These are phyloP conservation scores for Luvunga scandens DNA, from an alignment of 345 rosid genomes.

Conservation along the genomic window DNA sequence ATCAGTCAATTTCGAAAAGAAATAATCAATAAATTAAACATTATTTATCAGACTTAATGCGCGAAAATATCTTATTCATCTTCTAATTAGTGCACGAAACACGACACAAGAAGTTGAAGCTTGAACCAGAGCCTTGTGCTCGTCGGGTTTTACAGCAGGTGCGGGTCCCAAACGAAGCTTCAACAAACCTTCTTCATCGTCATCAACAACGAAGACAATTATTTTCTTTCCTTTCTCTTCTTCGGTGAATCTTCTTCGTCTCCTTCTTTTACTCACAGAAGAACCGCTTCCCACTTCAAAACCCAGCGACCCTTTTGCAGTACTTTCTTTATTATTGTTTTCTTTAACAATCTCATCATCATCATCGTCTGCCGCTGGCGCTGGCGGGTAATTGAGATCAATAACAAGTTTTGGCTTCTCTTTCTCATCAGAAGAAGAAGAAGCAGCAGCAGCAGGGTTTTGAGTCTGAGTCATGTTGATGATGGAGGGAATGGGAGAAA, in stretches of 20 bases:
- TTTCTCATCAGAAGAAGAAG: neutral
- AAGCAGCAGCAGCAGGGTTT: no score
- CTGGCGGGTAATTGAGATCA: neutral
- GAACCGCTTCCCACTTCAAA: neutral
- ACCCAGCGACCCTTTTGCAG: neutral
- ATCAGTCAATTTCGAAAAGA: no score
- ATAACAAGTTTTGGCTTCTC: neutral
- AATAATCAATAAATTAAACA: no score
- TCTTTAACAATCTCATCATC: neutral
- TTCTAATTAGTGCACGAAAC: no score
- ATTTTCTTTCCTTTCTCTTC: constrained; percentile 13
- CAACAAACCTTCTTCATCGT: neutral
- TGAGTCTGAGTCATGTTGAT: no score
- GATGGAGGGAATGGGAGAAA: no score
- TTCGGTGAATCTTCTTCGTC: neutral
- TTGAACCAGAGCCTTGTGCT: neutral
- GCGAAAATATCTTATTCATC: no score
- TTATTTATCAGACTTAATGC: no score
- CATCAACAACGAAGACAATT: neutral
- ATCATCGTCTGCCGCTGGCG: neutral
- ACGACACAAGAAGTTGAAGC: neutral
- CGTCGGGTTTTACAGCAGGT: no score
- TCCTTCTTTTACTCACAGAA: neutral
- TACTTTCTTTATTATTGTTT: neutral
- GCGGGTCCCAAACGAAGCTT: constrained; percentile 1